Evolutionary conservation across 108 stramenopile genomes (phyloP), one percentile per base, ranked within the genome.

Genomic region (Pseudonitzschia pungens): DNA sequence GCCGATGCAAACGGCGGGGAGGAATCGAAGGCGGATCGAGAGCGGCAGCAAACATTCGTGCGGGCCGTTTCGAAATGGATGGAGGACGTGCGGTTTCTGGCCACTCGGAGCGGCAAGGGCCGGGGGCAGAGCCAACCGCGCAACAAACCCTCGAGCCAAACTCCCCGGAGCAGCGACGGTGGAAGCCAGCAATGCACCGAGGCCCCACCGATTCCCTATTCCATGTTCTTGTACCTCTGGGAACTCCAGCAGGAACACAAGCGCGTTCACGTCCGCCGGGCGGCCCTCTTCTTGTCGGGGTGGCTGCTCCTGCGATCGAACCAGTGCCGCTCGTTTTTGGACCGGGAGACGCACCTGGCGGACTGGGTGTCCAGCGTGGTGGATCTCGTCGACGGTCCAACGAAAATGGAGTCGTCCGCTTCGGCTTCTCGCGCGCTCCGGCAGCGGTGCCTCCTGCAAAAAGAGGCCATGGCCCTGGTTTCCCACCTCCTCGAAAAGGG

Each of bases 211-310:
- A 68, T 84, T 65, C 77, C 84, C 1, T 70, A 81, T 62, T 69
- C 80, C 15, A 62, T 69, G 21, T 73, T 84, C 26, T 18, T 76
- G 56, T 75, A 84, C 52, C 45, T 77, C 2, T 84, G 79, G 75
- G 60, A 72, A 18, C 18, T 80, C 41, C 74, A 70, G 52, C 73
- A 73, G 26, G 26, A 73, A 27, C 83, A 83, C 65, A 56, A 64
- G 41, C 76, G 80, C 29, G 36, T 81, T 15, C 42, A 70, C 16
- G 68, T 78, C 41, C 77, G 84, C n/a, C 69, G 84, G 40, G 59
- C 84, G 41, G 77, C 77, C 6, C 51, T 81, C 16, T 74, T 65
- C 53, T n/a, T 84, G 21, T 62, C 77, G 54, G 77, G 68, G 40
- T 41, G 70, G n/a, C 50, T 84, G 28, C 57, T 84, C 9, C 67